Conservation (phyloP, 768 basidiomycete genomes). For the Pholiota microspora region DNA sequence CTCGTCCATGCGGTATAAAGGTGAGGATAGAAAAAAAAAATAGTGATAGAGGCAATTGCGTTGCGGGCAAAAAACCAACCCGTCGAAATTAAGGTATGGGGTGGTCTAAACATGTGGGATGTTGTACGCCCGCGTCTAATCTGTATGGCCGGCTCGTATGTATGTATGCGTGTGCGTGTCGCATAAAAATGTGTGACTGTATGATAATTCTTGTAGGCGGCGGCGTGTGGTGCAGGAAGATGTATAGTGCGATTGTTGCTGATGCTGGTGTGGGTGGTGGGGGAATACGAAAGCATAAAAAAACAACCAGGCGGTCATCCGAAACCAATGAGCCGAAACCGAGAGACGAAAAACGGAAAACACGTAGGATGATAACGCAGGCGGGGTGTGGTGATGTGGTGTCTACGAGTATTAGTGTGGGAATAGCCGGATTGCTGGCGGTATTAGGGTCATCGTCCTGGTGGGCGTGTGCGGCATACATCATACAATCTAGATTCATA, state of each 20-base stretch:
- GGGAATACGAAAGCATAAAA: constrained; percentile 4
- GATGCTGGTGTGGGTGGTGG: background rate
- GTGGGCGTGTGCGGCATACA: constrained; percentile 19
- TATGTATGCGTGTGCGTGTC: constrained; percentile 6
- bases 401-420: constrained; percentile 1
- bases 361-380: constrained; percentile 12
- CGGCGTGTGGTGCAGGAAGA: background rate
- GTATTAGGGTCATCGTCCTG: constrained; percentile 17
- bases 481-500: constrained; percentile 25
- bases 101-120: constrained; percentile 12
- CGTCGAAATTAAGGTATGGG: constrained; percentile 15
- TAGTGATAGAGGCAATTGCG: constrained; percentile 5
- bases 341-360: constrained; percentile 4
- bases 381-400: background rate
- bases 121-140: constrained; percentile 19
- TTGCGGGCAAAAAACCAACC: constrained; percentile 14
- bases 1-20: constrained; percentile 13
- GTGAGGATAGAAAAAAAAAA: background rate
- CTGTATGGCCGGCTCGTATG: constrained; percentile 18
- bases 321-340: constrained; percentile 19
- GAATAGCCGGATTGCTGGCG: background rate
- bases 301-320: constrained; percentile 12
- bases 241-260: constrained; percentile 2
- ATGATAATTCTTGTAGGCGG: constrained; percentile 15
- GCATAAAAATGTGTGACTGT: constrained; percentile 15